Evolutionary conservation across 805 yeast species (phyloP).

Genomic region (Metschnikowia lochheadii): DNA sequence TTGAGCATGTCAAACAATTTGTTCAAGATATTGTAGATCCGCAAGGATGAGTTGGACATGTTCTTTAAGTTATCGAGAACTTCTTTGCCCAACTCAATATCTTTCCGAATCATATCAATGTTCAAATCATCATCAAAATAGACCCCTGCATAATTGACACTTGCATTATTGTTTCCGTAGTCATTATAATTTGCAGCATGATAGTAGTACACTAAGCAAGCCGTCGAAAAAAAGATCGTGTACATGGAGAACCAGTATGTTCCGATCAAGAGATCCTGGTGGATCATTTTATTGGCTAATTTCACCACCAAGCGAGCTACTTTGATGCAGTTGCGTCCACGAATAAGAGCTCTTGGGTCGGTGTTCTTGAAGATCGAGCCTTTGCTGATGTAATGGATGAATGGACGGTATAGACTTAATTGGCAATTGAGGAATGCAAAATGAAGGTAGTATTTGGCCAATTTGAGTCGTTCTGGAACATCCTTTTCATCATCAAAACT

Average conservation of each 20-base stretch:
- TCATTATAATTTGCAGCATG: constrained; percentile 46
- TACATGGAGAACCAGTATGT: constrained; percentile 91
- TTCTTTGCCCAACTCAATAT: constrained; percentile 77
- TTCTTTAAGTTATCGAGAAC: constrained; percentile 69
- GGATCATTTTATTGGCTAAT: constrained; percentile 75
- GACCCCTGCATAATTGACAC: constrained; percentile 42
- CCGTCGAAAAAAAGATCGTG: constrained; percentile 84
- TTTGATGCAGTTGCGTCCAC: constrained; percentile 79
- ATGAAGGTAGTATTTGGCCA: constrained; percentile 72
- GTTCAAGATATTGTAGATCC: constrained; percentile 77
- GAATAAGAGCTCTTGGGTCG: constrained; percentile 59
- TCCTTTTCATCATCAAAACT: constrained; percentile 16
- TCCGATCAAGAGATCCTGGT: constrained; percentile 66
- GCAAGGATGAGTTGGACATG: constrained; percentile 69
- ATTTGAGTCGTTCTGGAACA: constrained; percentile 54
- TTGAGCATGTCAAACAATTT: constrained; percentile 77
- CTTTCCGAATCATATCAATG: constrained; percentile 55
- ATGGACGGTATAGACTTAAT: constrained; percentile 80
- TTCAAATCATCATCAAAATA: constrained; percentile 43
- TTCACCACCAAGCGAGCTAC: constrained; percentile 81
- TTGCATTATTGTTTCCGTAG: constrained; percentile 19
- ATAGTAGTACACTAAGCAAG: constrained; percentile 77
- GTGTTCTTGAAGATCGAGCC: constrained; percentile 32
- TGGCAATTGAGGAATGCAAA: constrained; percentile 72
- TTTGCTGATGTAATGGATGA: constrained; percentile 75